These are phyloP conservation scores for Vitellaria paradoxa DNA, from an alignment of 179 eudicot genomes.

Conservation along the genomic window DNA sequence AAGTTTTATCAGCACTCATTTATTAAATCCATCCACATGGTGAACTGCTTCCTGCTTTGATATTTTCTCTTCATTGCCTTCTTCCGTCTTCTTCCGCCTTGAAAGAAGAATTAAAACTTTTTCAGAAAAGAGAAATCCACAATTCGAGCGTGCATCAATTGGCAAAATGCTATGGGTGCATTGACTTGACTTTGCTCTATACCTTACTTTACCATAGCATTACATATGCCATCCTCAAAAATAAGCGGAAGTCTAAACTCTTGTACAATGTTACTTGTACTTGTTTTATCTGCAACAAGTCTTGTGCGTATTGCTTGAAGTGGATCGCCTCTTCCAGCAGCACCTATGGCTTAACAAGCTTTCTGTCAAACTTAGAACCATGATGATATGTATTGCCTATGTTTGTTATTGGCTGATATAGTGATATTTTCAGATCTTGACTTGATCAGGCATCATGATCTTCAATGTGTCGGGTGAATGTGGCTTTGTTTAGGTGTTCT, in stretches of 20 bases:
- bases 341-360: too few relatives aligned
- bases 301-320: too few relatives aligned
- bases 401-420: background rate
- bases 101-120: background rate
- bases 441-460: background rate
- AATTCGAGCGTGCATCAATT: background rate
- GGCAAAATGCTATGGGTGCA: background rate
- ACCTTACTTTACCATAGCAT: too few relatives aligned
- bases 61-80: background rate
- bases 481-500: background rate
- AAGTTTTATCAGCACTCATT: background rate
- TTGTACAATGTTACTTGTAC: too few relatives aligned
- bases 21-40: background rate
- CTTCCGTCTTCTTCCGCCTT: background rate
- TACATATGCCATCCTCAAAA: too few relatives aligned
- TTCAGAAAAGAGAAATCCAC: background rate
- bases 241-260: too few relatives aligned
- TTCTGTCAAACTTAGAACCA: too few relatives aligned
- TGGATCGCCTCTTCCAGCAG: too few relatives aligned
- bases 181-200: too few relatives aligned
- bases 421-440: background rate
- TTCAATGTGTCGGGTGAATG: background rate
- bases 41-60: background rate
- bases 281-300: too few relatives aligned
- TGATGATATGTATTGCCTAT: background rate